These are phyloP conservation scores for Elasticomyces elasticus DNA, from an alignment of 495 filamentous ascomycete genomes.

Conservation along the genomic window DNA sequence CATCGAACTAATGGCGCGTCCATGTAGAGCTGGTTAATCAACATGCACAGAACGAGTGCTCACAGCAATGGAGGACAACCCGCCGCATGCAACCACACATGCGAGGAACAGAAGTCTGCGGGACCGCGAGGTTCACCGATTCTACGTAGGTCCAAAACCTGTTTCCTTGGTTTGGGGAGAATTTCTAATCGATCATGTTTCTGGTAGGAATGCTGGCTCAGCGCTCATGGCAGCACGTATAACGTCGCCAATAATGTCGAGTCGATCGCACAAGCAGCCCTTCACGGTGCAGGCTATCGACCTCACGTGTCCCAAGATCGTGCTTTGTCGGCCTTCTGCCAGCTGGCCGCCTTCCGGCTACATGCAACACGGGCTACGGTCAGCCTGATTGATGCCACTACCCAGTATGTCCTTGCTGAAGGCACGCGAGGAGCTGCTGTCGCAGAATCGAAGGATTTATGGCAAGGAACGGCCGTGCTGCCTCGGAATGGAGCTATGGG, in stretches of 20 bases:
- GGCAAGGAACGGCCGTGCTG: constrained; percentile 21
- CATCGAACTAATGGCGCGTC: too few species aligned
- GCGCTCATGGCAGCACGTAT: background rate
- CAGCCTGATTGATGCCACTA: constrained; percentile 31
- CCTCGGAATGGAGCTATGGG: background rate
- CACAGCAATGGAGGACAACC: background rate
- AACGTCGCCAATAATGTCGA: constrained; percentile 4
- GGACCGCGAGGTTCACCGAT: constrained; percentile 10
- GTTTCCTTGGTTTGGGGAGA: too few species aligned
- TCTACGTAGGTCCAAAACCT: background rate
- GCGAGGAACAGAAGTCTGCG: background rate
- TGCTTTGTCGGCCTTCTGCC: constrained; percentile 37
- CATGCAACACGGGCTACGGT: constrained; percentile 33
- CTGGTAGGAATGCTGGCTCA: constrained; percentile 2
- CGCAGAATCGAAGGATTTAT: constrained; percentile 22
- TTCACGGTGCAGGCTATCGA: background rate
- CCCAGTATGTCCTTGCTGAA: constrained; percentile 37
- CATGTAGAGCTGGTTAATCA: too few species aligned
- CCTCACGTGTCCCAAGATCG: constrained; percentile 24
- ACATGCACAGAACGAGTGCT: too few species aligned
- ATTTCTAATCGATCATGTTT: too few species aligned
- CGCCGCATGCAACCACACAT: background rate
- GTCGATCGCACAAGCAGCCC: background rate
- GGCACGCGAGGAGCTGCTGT: constrained; percentile 13
- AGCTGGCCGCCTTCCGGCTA: constrained; percentile 36